A percentile compares a stretch with the other conserved stretches of the same genome.
These are phyloP conservation scores for Saccharomycopsis babjevae DNA, from an alignment of 805 yeast genomes.

Conservation along the genomic window DNA sequence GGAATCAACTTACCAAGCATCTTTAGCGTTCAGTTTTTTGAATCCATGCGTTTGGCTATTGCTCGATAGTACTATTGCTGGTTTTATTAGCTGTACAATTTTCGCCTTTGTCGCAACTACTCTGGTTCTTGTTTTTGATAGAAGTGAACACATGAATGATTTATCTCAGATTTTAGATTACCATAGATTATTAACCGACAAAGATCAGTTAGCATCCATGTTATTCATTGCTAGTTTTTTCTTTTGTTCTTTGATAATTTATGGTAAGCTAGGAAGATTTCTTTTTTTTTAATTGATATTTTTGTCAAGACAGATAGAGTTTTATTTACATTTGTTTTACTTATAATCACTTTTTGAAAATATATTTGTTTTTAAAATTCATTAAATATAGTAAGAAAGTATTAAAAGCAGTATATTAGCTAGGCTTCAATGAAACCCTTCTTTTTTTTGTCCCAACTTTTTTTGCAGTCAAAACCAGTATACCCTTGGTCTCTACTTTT, in stretches of 20 bases:
- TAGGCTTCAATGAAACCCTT: neutral
- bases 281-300: slow-evolving; percentile 25
- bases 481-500: neutral
- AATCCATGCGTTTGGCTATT: slow-evolving; percentile 60
- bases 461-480: neutral
- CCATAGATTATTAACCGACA: neutral
- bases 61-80: slow-evolving; percentile 49
- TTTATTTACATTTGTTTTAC: neutral
- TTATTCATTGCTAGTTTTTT: slow-evolving; percentile 54
- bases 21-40: slow-evolving; percentile 50
- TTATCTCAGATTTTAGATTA: neutral
- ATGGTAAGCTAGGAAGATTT: slow-evolving; percentile 61
- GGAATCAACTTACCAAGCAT: slow-evolving; percentile 55
- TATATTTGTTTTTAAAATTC: neutral
- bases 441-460: neutral
- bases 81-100: slow-evolving; percentile 32
- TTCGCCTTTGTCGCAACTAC: slow-evolving; percentile 21
- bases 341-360: neutral
- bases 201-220: slow-evolving; percentile 29
- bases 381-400: neutral
- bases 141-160: slow-evolving; percentile 6
- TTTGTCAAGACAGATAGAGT: neutral
- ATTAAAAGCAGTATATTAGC: neutral
- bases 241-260: slow-evolving; percentile 53
- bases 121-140: slow-evolving; percentile 18